Evolutionary conservation across 352 stramenopile genomes (phyloP), one percentile per base, ranked within the genome.

Genomic region (Phytophthora lateralis): DNA sequence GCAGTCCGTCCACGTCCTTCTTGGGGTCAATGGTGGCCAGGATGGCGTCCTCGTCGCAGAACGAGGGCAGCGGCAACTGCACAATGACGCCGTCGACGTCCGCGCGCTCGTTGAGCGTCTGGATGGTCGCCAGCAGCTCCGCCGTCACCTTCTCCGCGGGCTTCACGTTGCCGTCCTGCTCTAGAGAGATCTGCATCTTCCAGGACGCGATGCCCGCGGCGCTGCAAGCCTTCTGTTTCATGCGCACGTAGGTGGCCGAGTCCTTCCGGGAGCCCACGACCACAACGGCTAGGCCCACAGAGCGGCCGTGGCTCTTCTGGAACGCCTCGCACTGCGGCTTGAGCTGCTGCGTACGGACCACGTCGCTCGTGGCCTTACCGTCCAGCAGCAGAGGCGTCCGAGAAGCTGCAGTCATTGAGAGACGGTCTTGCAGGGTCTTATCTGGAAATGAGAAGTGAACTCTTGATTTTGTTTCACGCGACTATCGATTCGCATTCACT

Each of bases 1-100:
- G 96, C 47, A 99, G 82, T 0, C 98, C 98, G 61, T 99, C 98
- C 10, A 99, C 97, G 72, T 99, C 98, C 69, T 99, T 99, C 29
- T 42, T 73, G 3, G 89, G 82, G 21, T 80, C 80, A 43, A 99
- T 98, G 2, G 83, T 84, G 42, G 83, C 69, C 32, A 99, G 84
- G 34, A 99, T 96, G 18, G 60, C 78, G 50, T 90, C 78, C 70
- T 99, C 91, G 76, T 99, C 81, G 46, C 99, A 97, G 73, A 99
- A 90, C 71, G 18, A 70, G 24, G 56, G 98, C 80, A 76, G 98
- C 53, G 60, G 97, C 67, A 99, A 80, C 78, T 95, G 88, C 34
- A 96, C 79, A 45, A 96, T 90, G 64, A 96, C 93, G 48, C 85
- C 88, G 49, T 96, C 86, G 14, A 96, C 85, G 52, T 90, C 74